These are phyloP conservation scores for Fusarium newnesense DNA, from an alignment of 2,329 filamentous ascomycete species.

Conservation along the genomic window DNA sequence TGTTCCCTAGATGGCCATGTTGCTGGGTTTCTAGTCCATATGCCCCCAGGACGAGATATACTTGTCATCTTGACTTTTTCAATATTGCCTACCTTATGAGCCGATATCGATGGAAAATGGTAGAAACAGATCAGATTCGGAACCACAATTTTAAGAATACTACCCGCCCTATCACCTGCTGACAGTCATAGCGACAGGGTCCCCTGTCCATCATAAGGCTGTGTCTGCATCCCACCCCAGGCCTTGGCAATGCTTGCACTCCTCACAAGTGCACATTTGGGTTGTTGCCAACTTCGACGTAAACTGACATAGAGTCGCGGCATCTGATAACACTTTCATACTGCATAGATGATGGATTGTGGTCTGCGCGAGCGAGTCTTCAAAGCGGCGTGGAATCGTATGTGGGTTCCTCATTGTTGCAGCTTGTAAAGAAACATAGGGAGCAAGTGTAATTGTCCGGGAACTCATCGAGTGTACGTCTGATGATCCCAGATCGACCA, in stretches of 20 bases:
- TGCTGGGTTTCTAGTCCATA: not conserved
- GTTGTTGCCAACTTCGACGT: slow-evolving; percentile 11
- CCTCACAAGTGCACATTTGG: not conserved
- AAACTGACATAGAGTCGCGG: slow-evolving; percentile 1
- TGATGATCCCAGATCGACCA: slow-evolving; percentile 29
- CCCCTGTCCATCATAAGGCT: slow-evolving; percentile 41
- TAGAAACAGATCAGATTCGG: not conserved
- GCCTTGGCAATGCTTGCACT: slow-evolving; percentile 37
- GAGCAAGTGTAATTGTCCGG: not conserved
- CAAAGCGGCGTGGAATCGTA: not conserved
- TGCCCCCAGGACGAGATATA: not conserved
- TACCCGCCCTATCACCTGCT: slow-evolving; percentile 19
- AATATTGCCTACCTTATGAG: not conserved
- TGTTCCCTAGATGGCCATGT: not conserved
- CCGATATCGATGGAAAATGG: not conserved
- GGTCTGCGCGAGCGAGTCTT: not conserved
- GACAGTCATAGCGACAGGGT: slow-evolving; percentile 24
- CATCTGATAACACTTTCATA: not conserved
- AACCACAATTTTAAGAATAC: slow-evolving; percentile 10
- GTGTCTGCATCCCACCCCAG: slow-evolving; percentile 32
- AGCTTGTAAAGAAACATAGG: not conserved
- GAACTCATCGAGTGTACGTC: slow-evolving; percentile 6
- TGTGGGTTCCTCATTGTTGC: not conserved
- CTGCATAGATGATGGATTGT: not conserved
- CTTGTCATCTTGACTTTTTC: not conserved